Base-by-base conservation (phyloP, 148 eudicot species). In the Nyssa sinensis region DNA sequence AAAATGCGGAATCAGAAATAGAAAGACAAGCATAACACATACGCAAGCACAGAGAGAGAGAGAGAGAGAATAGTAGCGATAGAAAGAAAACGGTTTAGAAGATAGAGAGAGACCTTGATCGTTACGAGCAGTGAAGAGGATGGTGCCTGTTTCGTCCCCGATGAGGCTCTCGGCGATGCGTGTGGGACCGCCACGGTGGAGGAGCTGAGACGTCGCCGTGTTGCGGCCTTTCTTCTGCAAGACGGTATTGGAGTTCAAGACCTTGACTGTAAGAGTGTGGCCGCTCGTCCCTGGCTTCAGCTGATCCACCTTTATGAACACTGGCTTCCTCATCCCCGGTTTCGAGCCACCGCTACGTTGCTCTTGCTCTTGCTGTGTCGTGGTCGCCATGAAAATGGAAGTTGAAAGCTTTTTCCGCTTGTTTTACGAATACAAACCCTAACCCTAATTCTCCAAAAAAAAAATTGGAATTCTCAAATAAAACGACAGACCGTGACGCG, bases 271-370 rank as follows among this genome's bases (percentile, higher is more conserved):
- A 32, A 85, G 72, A 12, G 70, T 85, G 73, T 85, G 83, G 24
- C 88, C 88, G 31, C n/a, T 79, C 1, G 85, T 85, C 12, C 83
- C 88, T 10, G 88, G 88, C 59, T 85, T 85, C 65, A 85, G 49
- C 9, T 72, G 57, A 53, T 77, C 77, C 32, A 82, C 88, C 62
- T 82, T 85, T 14, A 82, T 77, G 71, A 81, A 85, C 59, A 82
- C 81, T 53, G 88, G 85, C 74, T 85, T 85, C 59, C 85, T 58
- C 71, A 77, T 60, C 37, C 37, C 61, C 62, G 47, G 28, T 58
- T 66, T 35, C 53, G 69, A 55, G 47, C 67, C 53, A 30, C 66
- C 75, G 7, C 49, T 21, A 10, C 34, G n/a, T 64, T 32, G 62
- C 30, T 27, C 23, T 64, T 27, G 44, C 65, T 58, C 44, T 44